These are phyloP conservation scores for Coemansia sp. DNA, from an alignment of 192 early-diverging fungal species.

Conservation along the genomic window DNA sequence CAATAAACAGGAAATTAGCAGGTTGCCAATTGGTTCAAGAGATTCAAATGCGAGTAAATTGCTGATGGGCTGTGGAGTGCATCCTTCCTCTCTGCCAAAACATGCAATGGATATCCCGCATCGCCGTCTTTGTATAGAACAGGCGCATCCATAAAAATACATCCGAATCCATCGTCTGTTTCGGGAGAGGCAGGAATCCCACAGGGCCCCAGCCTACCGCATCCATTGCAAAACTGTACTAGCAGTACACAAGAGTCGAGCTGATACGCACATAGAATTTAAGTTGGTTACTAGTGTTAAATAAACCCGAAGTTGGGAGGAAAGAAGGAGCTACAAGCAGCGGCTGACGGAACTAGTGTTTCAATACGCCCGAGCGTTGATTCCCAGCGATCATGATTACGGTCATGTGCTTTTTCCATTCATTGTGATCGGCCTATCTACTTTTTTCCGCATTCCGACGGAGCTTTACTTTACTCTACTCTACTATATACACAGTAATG, in stretches of 20 bases:
- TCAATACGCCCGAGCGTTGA: not conserved
- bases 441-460: not conserved
- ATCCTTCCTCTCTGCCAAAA: no score
- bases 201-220: not conserved
- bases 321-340: constrained; percentile 19
- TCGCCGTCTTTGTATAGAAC: not conserved
- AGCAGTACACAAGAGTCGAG: not conserved
- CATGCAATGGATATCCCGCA: not conserved
- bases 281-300: constrained; percentile 25
- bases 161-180: not conserved
- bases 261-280: constrained; percentile 48
- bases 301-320: constrained; percentile 36
- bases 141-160: not conserved
- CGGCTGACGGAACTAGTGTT: not conserved
- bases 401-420: no score
- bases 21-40: not conserved
- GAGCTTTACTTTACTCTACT: not conserved
- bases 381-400: not conserved
- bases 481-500: constrained; percentile 13
- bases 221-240: not conserved
- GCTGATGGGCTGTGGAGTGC: no score
- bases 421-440: no score
- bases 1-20: not conserved
- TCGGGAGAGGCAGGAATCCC: not conserved
- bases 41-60: no score